Conservation (phyloP, 345 rosid genomes). For the Salix dunnii region DNA sequence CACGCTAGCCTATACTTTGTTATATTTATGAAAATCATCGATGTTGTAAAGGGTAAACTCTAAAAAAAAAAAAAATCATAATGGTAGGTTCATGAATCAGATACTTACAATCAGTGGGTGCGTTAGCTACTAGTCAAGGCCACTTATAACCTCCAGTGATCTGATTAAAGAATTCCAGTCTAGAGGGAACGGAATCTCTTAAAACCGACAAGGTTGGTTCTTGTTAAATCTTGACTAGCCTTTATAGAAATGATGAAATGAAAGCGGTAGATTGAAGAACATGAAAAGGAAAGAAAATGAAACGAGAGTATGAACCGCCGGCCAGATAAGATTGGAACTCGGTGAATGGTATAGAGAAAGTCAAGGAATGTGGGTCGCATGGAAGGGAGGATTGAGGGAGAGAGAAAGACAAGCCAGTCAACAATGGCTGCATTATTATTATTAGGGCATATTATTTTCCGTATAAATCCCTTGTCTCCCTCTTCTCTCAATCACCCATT, state of each 20-base stretch:
- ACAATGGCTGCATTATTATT: not conserved
- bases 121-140: too few relatives aligned
- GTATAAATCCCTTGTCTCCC: not conserved
- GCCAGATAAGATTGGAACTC: not conserved
- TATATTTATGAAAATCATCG: too few relatives aligned
- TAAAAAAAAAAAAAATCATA: too few relatives aligned
- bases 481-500: not conserved
- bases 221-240: too few relatives aligned
- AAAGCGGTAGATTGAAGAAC: too few relatives aligned
- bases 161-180: too few relatives aligned
- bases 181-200: too few relatives aligned
- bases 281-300: not conserved
- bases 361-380: not conserved
- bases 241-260: not conserved
- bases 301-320: not conserved
- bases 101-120: too few relatives aligned
- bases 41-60: not conserved
- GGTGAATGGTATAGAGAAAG: not conserved
- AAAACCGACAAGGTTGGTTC: too few relatives aligned
- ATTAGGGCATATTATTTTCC: not conserved
- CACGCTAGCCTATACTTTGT: too few relatives aligned
- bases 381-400: not conserved
- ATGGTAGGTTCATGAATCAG: too few relatives aligned
- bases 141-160: too few relatives aligned
- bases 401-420: not conserved